phyloP scores from a whole-genome alignment of 352 stramenopile species.

The Globisporangium sylvaticum region DNA sequence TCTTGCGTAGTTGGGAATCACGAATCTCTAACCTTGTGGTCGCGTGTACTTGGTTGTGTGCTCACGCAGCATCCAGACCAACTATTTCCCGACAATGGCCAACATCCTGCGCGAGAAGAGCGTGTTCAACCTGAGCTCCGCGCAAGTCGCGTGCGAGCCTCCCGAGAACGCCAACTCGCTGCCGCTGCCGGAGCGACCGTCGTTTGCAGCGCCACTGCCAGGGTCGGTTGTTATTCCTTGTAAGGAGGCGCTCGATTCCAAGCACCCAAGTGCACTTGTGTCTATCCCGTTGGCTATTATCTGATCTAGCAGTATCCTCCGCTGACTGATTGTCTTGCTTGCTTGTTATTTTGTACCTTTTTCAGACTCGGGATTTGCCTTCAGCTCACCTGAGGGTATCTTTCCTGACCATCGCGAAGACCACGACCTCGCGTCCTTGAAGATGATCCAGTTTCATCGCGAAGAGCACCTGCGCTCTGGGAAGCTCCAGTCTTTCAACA shows the following conservation, averaged over 20 bases:
- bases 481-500: slow-evolving; percentile 9
- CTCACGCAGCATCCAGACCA: slow-evolving; percentile 36
- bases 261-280: slow-evolving; percentile 15
- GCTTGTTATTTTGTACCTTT: slow-evolving; percentile 14
- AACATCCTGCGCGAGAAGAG: slow-evolving; percentile 67
- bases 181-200: slow-evolving; percentile 5
- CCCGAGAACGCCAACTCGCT: slow-evolving; percentile 7
- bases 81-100: slow-evolving; percentile 66
- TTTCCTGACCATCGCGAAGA: not conserved
- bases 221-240: slow-evolving; percentile 25
- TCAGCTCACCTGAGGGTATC: slow-evolving; percentile 38
- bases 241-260: slow-evolving; percentile 13
- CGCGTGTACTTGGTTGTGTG: slow-evolving; percentile 2
- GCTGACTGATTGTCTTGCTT: slow-evolving; percentile 6
- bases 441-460: slow-evolving; percentile 37
- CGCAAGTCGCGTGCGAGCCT: slow-evolving; percentile 40
- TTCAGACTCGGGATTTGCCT: slow-evolving; percentile 46
- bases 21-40: not conserved
- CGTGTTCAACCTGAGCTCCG: slow-evolving; percentile 35
- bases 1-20: not conserved
- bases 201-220: slow-evolving; percentile 13
- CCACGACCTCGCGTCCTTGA: slow-evolving; percentile 40
- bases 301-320: not conserved
- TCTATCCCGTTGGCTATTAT: not conserved
- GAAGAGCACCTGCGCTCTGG: slow-evolving; percentile 21